Percentiles rank a stretch among this genome's conserved stretches.
These are phyloP conservation scores for Penicillium sp. DNA, from an alignment of 2,329 filamentous ascomycete species.

Conservation along the genomic window DNA sequence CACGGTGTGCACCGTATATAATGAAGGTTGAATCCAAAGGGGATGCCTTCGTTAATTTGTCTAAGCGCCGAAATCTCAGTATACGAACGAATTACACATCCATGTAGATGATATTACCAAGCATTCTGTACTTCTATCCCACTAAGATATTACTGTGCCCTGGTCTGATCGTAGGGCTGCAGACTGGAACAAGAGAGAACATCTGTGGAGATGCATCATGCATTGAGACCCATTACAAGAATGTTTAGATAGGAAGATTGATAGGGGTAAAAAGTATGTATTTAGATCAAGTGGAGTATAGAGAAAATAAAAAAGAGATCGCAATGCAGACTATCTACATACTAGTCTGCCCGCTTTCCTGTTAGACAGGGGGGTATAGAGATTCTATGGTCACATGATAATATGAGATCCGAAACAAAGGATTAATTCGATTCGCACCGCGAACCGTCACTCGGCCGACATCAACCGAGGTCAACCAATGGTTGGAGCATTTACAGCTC, in stretches of 20 bases:
- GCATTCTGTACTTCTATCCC: not conserved
- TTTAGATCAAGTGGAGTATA: not conserved
- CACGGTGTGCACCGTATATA: not conserved
- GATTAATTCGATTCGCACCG: not conserved
- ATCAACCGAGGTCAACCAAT: not conserved
- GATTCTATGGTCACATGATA: conserved; percentile 7
- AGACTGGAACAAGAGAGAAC: not conserved
- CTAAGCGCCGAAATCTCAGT: too few species aligned
- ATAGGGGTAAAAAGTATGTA: not conserved
- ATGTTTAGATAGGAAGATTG: not conserved
- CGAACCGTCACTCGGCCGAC: not conserved
- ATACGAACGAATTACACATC: not conserved
- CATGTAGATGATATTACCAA: not conserved
- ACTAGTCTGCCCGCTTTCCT: not conserved
- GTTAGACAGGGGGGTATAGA: not conserved
- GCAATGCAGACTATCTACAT: conserved; percentile 1
- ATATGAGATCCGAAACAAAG: conserved; percentile 4
- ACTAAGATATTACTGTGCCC: not conserved
- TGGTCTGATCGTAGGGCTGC: not conserved
- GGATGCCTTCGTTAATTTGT: not conserved
- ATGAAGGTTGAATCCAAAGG: not conserved
- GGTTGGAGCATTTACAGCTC: not conserved
- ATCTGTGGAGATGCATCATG: not conserved
- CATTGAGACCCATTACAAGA: not conserved
- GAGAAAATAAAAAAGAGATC: not conserved